Base-by-base conservation (phyloP, 2,329 filamentous ascomycete species). In the Ampelomyces quisqualis region DNA sequence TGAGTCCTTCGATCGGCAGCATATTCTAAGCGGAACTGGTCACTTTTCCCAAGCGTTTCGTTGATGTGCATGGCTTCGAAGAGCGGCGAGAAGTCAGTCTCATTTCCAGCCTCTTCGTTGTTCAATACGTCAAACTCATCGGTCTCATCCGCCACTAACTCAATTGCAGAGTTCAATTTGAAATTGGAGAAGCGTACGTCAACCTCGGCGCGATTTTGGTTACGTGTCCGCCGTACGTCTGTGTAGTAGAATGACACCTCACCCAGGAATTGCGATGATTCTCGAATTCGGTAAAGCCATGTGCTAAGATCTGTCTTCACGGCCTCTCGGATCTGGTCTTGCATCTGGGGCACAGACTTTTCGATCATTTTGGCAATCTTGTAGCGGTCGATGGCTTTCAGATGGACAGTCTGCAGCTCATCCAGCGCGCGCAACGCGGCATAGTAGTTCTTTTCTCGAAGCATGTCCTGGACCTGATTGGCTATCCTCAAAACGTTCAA, bases 211-310 rank as follows among this genome's bases (percentile, higher is more conserved):
- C 93, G 81, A 58, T 94, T 85, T 63, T 90, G 86, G 60, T 95
- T 89, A 35, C 91, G 80, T 17, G 82, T 81, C 49, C 91, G 81
- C 30, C 93, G 82, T 64, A 94, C 80, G 57, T 96, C 87, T 0
- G 93, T 98, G 62, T 97, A 90, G 62, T 94, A 97, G 64, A 98
- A 94, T 3, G 93, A 90, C 5, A 98, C 88, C 66, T 98, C 93
- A 4, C 93, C 93, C 6, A 98, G 73, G 50, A 95, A 96, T 56
- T 96, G 91, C 1, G 93, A 96, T 13, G 90, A 95, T 68, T 98
- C 93, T 58, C 93, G 84, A 49, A 98, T 95, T 15, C 88, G 84
- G 61, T 86, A 98, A 7, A 98, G 76, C 93, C 93, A 98, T 1
- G 90, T 96, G 63, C 97, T 97, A 40, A 98, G 72, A 69, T 98